phyloP scores from a whole-genome alignment of 495 filamentous ascomycete genomes.

The Oidiodendron maius region DNA sequence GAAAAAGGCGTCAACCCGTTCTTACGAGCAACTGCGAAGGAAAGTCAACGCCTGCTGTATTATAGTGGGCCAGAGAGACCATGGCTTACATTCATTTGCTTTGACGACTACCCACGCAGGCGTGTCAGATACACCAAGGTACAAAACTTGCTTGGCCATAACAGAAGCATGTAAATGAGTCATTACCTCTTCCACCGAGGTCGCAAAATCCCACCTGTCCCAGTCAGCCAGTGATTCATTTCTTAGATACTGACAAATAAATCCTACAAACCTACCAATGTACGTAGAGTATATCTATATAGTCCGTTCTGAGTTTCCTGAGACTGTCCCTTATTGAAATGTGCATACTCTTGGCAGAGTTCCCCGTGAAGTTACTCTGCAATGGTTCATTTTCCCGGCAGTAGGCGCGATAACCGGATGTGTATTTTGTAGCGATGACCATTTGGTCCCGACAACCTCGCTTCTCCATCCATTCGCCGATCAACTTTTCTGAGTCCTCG shows the following conservation, averaged over 20 bases:
- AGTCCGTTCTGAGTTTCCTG: slow-evolving; percentile 58
- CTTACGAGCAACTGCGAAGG: too few relatives aligned
- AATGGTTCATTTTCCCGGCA: slow-evolving; percentile 28
- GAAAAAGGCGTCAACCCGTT: slow-evolving; percentile 56
- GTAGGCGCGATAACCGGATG: slow-evolving; percentile 12
- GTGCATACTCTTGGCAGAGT: slow-evolving; percentile 46
- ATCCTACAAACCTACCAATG: too few relatives aligned
- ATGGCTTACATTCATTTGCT: slow-evolving; percentile 55
- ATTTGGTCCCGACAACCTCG: slow-evolving; percentile 49
- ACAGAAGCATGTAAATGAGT: slow-evolving; percentile 51
- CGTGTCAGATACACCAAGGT: slow-evolving; percentile 56
- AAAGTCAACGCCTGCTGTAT: too few relatives aligned
- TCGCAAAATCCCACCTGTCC: slow-evolving; percentile 55
- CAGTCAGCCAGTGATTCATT: too few relatives aligned
- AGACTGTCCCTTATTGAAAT: slow-evolving; percentile 49
- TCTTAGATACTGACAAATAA: too few relatives aligned
- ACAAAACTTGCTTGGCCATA: slow-evolving; percentile 52
- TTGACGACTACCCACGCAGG: slow-evolving; percentile 58
- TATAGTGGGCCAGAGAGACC: too few relatives aligned
- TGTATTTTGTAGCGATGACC: slow-evolving; percentile 61
- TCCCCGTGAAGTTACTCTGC: slow-evolving; percentile 47
- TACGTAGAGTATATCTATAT: slow-evolving; percentile 54
- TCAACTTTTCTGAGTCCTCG: slow-evolving; percentile 54
- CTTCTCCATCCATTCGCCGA: slow-evolving; percentile 60
- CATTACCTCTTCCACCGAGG: slow-evolving; percentile 57